phyloP scores from a whole-genome alignment of 1,284 basidiomycete genomes.

The Sporisorium exsertum region DNA sequence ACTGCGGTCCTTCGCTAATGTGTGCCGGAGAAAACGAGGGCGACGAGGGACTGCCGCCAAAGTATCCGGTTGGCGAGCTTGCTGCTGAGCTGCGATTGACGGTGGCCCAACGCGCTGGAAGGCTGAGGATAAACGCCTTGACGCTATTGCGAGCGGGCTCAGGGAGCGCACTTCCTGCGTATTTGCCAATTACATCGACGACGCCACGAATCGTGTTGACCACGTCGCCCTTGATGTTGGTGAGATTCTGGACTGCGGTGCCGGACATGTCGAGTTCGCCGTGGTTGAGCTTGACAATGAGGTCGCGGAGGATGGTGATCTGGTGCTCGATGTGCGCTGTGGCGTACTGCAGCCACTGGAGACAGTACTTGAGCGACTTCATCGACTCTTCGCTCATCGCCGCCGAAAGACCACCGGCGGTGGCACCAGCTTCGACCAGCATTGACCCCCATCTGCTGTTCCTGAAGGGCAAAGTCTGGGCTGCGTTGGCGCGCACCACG shows the following conservation, averaged over 20 bases:
- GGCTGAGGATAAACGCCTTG: constrained; percentile 81
- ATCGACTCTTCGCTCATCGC: constrained; percentile 91
- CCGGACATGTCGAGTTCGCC: constrained; percentile 57
- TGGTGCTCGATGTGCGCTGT: constrained; percentile 88
- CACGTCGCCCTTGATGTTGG: constrained; percentile 81
- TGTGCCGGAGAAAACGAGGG: constrained; percentile 61
- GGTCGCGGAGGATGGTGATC: constrained; percentile 79
- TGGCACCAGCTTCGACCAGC: constrained; percentile 81
- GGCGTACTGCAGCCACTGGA: constrained; percentile 89
- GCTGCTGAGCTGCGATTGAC: constrained; percentile 54
- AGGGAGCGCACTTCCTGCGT: constrained; percentile 84
- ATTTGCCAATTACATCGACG: constrained; percentile 86
- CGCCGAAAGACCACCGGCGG: constrained; percentile 78
- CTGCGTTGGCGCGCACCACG: constrained; percentile 63
- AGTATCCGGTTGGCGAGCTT: constrained; percentile 38
- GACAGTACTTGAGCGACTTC: constrained; percentile 84
- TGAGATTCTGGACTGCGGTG: constrained; percentile 71
- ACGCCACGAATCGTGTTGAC: constrained; percentile 87
- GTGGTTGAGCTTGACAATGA: constrained; percentile 65
- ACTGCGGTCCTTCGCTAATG: constrained; percentile 39
- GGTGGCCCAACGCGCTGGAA: constrained; percentile 82
- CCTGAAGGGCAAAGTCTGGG: constrained; percentile 64
- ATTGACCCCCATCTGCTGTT: constrained; percentile 82
- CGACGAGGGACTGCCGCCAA: constrained; percentile 59
- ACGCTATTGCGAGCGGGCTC: constrained; percentile 84